Conservation (phyloP, 257 asterid species). For the Solanum rostratum region DNA sequence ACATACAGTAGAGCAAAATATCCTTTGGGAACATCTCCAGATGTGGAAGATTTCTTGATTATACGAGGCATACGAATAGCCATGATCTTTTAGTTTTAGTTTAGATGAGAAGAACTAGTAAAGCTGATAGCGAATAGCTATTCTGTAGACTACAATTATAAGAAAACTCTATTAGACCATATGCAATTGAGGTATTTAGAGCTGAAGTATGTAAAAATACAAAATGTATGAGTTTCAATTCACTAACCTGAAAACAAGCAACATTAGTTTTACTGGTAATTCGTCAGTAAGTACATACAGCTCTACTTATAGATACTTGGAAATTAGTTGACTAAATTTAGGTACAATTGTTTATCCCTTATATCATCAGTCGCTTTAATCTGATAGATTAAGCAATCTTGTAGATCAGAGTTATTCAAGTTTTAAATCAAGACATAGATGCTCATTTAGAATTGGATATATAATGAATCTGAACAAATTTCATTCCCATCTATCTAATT, state of each 20-base stretch:
- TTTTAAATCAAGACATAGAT: background rate
- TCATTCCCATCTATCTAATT: background rate
- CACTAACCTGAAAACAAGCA: background rate
- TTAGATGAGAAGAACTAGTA: background rate
- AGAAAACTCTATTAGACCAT: background rate
- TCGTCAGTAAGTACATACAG: background rate
- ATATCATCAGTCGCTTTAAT: background rate
- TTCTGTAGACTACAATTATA: background rate
- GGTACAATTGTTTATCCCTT: background rate
- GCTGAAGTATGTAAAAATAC: background rate
- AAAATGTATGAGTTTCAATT: background rate
- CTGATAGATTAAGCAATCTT: background rate
- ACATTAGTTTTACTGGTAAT: background rate
- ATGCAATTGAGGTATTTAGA: background rate
- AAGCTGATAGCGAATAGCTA: background rate
- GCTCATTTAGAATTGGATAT: background rate
- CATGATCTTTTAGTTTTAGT: background rate
- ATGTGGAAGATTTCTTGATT: background rate
- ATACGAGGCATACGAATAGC: background rate
- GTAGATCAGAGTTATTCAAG: background rate
- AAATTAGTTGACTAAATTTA: background rate
- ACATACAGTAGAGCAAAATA: conserved; percentile 38
- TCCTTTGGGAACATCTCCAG: conserved; percentile 35
- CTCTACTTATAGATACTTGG: background rate
- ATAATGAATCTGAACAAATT: background rate